Base-by-base conservation (phyloP, 192 early-diverging fungal species). In the Physocladia obscura region DNA sequence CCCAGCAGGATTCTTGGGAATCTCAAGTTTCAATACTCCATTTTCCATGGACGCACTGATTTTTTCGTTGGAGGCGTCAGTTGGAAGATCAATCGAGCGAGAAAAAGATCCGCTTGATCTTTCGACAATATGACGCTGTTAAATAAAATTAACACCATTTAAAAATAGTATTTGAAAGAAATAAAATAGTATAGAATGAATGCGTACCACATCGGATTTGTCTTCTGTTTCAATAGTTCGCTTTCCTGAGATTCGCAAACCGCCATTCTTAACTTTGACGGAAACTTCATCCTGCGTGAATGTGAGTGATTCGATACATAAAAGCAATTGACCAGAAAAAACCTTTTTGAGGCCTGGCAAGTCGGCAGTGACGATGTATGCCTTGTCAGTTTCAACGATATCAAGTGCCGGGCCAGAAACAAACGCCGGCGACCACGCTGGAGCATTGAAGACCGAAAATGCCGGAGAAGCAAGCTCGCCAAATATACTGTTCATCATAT, bases 21-120 rank as follows among this genome's bases (percentile, higher is more conserved):
- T 49, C 38, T 70, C 58, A n/a, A 70, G 44, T 47, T 60, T 61
- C 47, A 70, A 51, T 4, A 70, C 69, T 5, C 69, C 69, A 50
- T 70, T 38, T 19, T 24, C 47, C 69, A 70, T 70, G 3, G 57
- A 32, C 21, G 69, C 69, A 17, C 37, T 61, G 31, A 70, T 50
- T 27, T 26, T 19, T 5, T 61, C 69, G 2, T n/a, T 8, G 24
- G 11, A 15, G 3, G 57, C 69, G 30, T 70, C 69, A 19, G 31
- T 34, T n/a, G 85, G 84, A n/a, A 87, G 73, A n/a, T 71, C 59
- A 48, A 87, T 71, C 19, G 59, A 67, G 19, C 85, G 81, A n/a
- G 63, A 67, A 62, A 74, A 87, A 22, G 35, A 65, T 17, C 83
- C 83, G 36, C 57, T 75, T 40, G 77, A 70, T 26, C 85, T 74